These are phyloP conservation scores for Coriaria nepalensis DNA, from an alignment of 306 rosid genomes.

Conservation along the genomic window DNA sequence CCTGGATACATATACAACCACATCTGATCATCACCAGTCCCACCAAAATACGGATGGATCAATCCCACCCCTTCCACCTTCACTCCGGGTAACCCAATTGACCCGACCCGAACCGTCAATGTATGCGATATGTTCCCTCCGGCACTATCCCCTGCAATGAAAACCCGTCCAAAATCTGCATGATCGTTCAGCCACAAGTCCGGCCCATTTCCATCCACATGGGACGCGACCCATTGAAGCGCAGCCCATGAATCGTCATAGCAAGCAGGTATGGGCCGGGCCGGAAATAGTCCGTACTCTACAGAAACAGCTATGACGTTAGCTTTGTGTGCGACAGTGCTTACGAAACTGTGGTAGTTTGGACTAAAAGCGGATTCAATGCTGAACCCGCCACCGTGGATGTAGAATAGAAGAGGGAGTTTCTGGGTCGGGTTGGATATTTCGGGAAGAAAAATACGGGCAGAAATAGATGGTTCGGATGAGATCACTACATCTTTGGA, in stretches of 20 bases:
- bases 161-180: slow-evolving; percentile 21
- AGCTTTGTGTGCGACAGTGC: slow-evolving; percentile 9
- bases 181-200: slow-evolving; percentile 29
- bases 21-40: slow-evolving; percentile 19
- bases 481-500: slow-evolving; percentile 47
- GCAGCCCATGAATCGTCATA: slow-evolving; percentile 39
- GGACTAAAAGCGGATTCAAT: slow-evolving; percentile 23
- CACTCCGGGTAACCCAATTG: slow-evolving; percentile 12
- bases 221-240: slow-evolving; percentile 32
- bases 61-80: slow-evolving; percentile 19
- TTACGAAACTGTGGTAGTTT: slow-evolving; percentile 12
- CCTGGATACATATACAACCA: slow-evolving; percentile 38
- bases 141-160: slow-evolving; percentile 37
- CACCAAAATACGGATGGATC: slow-evolving; percentile 39
- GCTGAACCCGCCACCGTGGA: slow-evolving; percentile 34
- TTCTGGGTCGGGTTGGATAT: not conserved
- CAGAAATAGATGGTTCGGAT: slow-evolving; percentile 23
- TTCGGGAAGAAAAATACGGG: slow-evolving; percentile 29
- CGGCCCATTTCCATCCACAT: slow-evolving; percentile 18
- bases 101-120: slow-evolving; percentile 9
- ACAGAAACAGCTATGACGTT: slow-evolving; percentile 27
- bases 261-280: slow-evolving; percentile 24
- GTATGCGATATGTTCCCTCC: slow-evolving; percentile 25
- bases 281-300: slow-evolving; percentile 27
- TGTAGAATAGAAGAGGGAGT: slow-evolving; percentile 19